phyloP scores from a whole-genome alignment of 1,284 basidiomycete genomes.

The Melampsora larici-populina region DNA sequence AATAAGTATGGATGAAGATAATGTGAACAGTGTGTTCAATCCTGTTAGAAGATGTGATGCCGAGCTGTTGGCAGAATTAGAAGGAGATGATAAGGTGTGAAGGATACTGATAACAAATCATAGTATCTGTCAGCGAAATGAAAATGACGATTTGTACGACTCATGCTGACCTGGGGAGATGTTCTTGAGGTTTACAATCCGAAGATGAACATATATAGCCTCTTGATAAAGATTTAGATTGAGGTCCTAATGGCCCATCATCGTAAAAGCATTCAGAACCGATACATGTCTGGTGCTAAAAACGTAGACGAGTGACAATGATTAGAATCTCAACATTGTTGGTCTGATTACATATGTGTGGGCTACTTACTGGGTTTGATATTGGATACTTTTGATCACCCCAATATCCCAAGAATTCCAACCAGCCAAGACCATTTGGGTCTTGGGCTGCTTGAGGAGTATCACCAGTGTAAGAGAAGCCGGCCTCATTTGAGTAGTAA shows the following conservation, averaged over 20 bases:
- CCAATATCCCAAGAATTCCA: slow-evolving; percentile 29
- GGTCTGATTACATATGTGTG: background rate
- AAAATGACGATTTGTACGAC: too few species aligned
- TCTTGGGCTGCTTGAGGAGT: slow-evolving; percentile 15
- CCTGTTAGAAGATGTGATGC: too few species aligned
- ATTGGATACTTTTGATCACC: slow-evolving; percentile 23
- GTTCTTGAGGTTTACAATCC: slow-evolving; percentile 24
- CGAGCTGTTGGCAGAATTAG: too few species aligned
- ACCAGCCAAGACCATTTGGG: slow-evolving; percentile 14
- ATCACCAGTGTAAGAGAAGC: slow-evolving; percentile 23
- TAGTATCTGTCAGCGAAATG: too few species aligned
- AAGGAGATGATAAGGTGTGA: too few species aligned
- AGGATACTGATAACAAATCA: too few species aligned
- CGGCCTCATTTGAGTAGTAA: slow-evolving; percentile 33
- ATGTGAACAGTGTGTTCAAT: too few species aligned
- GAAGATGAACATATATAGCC: slow-evolving; percentile 26
- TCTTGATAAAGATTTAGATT: slow-evolving; percentile 25
- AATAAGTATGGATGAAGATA: too few species aligned
- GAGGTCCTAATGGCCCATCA: slow-evolving; percentile 25
- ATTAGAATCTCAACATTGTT: background rate
- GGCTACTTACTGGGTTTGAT: slow-evolving; percentile 17
- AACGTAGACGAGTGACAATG: background rate
- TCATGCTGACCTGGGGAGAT: slow-evolving; percentile 10
- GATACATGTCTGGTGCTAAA: slow-evolving; percentile 32
- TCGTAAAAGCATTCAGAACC: slow-evolving; percentile 28